phyloP scores from a whole-genome alignment of 345 rosid species.

The Hibiscus trionum region DNA sequence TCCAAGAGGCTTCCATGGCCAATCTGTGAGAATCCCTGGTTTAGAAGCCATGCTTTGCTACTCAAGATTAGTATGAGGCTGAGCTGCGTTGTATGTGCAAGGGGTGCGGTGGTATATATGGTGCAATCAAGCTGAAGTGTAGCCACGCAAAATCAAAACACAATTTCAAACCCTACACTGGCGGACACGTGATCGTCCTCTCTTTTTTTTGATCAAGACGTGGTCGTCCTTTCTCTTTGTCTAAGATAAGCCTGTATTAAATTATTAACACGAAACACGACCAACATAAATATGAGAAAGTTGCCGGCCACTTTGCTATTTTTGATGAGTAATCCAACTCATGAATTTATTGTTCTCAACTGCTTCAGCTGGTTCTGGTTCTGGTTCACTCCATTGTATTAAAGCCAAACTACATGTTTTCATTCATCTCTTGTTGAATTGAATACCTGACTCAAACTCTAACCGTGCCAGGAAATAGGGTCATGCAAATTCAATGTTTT shows the following conservation, averaged over 20 bases:
- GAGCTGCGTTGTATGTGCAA: not conserved
- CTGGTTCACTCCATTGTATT: not conserved
- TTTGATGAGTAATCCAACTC: too few species aligned
- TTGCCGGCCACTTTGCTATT: not conserved
- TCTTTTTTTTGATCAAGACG: too few species aligned
- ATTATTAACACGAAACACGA: not conserved
- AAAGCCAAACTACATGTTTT: not conserved
- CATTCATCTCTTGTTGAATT: not conserved
- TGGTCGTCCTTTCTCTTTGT: not conserved
- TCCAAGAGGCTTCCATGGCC: constrained; percentile 60
- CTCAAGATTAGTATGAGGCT: not conserved
- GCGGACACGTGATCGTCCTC: not conserved
- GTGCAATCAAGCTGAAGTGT: not conserved
- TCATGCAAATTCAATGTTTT: not conserved
- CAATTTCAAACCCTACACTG: not conserved
- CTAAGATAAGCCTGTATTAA: not conserved
- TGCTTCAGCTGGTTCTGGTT: not conserved
- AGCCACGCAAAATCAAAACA: not conserved
- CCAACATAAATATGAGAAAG: not conserved
- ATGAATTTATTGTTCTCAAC: not conserved
- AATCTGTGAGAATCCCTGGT: constrained; percentile 53
- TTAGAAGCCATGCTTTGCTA: constrained; percentile 38
- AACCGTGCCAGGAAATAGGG: not conserved
- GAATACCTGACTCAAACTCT: not conserved
- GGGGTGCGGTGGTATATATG: not conserved